Evolutionary conservation across 768 basidiomycete genomes (phyloP), one percentile per base, ranked within the genome.

Genomic region (Agaricus blazei): DNA sequence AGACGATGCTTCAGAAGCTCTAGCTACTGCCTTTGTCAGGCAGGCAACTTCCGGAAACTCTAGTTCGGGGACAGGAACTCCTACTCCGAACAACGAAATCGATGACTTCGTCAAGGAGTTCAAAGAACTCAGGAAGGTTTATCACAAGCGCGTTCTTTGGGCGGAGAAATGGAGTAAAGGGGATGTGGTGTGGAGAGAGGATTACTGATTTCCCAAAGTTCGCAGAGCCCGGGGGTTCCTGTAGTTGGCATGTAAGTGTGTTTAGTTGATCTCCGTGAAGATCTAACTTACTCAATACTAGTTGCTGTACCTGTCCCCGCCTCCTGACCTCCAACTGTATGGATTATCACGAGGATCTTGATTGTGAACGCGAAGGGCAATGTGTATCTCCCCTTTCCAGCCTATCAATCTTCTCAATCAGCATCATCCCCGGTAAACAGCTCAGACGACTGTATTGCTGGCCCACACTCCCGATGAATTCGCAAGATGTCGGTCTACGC

Each of bases 81-180:
- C 76, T 9, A 68, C 67, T 36, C 68, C 68, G 40, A 73, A 73
- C 29, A 75, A 75, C 60, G 89, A 90, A 34, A 80, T 94, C 24
- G 94, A 97, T 57, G 83, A 87, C 43, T 98, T 98, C 60, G 82
- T 97, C 51, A 85, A 76, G 62, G 84, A 92, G 62, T 97, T 95
- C 73, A 91, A 87, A 64, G 92, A 93, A 50, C 67, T 84, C 40
- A 73, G 96, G 60, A 95, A 92, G 71, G 77, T 79, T n/a, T 98
- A 93, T 69, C 95, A 98, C 68, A 97, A 96, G 70, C 78, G 95
- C 15, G 85, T 85, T 2, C 85, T 96, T 66, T 97, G 92, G 90
- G 83, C 84, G 15, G 90, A 93, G 65, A 77, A 87, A 61, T 98
- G 95, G 93, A 75, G 84, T 1, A 78, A 81, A 34, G 91, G 90